Evolutionary conservation across 441 rosid species (phyloP).

Genomic region (Brassica balearica): DNA sequence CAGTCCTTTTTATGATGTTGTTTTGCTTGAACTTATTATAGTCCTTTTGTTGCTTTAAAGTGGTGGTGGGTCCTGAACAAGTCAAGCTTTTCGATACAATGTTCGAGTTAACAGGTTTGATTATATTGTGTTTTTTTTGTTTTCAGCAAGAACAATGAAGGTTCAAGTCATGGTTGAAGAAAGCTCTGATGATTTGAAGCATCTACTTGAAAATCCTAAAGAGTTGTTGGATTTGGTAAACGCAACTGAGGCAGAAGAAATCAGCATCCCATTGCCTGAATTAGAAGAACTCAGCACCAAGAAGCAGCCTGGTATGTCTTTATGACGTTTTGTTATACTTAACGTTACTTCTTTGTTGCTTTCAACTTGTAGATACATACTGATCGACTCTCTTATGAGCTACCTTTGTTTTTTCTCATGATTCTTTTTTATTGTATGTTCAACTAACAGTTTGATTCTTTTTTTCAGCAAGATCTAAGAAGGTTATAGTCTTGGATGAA

Average conservation of each 20-base stretch:
- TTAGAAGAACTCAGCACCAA: not conserved
- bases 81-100: not conserved
- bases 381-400: constrained; percentile 10
- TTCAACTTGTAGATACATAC: constrained; percentile 5
- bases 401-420: not conserved
- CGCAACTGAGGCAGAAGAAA: not conserved
- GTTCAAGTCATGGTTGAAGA: constrained; percentile 35
- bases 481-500: constrained; percentile 33
- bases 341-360: not conserved
- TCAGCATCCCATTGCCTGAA: not conserved
- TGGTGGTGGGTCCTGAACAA: not conserved
- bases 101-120: constrained; percentile 14
- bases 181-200: constrained; percentile 51
- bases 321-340: not conserved
- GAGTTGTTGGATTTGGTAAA: constrained; percentile 62
- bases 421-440: not conserved
- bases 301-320: constrained; percentile 31
- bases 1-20: not conserved
- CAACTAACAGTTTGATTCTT: not conserved
- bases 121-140: not conserved
- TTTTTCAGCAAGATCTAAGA: constrained; percentile 47
- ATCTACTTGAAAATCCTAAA: constrained; percentile 64
- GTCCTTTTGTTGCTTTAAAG: constrained; percentile 9
- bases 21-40: not conserved
- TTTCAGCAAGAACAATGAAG: constrained; percentile 48